These are phyloP conservation scores for Fusarium keratoplasticum DNA, from an alignment of 2,329 filamentous ascomycete species.

Conservation along the genomic window DNA sequence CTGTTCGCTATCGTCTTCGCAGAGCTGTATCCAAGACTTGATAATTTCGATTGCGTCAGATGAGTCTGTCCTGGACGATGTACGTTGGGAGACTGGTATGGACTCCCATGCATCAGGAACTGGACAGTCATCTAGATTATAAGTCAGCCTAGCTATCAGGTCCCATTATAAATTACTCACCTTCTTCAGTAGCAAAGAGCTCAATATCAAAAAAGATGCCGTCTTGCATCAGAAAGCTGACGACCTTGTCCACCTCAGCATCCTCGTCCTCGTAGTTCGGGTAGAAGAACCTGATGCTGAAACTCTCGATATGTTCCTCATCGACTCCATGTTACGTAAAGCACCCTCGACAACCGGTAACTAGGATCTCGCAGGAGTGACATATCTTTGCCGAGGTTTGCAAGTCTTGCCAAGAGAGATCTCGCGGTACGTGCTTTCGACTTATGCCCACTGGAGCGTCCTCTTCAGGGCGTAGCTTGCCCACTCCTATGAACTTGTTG, in stretches of 20 bases:
- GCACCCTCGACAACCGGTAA: background rate
- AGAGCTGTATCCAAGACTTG: background rate
- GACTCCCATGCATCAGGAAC: conserved; percentile 6
- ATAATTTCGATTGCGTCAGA: background rate
- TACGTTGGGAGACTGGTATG: background rate
- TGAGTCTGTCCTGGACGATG: background rate
- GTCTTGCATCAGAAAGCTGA: background rate
- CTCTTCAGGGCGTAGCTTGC: background rate
- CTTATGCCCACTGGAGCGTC: background rate
- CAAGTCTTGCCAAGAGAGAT: background rate
- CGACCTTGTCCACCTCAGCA: background rate
- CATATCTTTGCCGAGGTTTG: background rate
- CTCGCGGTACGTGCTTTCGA: background rate
- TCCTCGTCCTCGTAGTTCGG: background rate
- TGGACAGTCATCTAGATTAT: background rate
- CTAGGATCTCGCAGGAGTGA: background rate
- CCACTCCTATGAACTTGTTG: background rate
- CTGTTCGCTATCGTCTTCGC: background rate
- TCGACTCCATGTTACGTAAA: background rate
- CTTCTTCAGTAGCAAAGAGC: background rate
- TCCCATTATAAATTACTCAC: background rate
- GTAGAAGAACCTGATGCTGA: background rate
- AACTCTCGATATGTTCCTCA: background rate
- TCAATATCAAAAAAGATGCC: conserved; percentile 5
- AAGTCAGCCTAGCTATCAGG: background rate